A percentile compares a stretch with the other conserved stretches of the same genome.
These are phyloP conservation scores for Elsinoe australis DNA, from an alignment of 2,329 filamentous ascomycete species.

Conservation along the genomic window DNA sequence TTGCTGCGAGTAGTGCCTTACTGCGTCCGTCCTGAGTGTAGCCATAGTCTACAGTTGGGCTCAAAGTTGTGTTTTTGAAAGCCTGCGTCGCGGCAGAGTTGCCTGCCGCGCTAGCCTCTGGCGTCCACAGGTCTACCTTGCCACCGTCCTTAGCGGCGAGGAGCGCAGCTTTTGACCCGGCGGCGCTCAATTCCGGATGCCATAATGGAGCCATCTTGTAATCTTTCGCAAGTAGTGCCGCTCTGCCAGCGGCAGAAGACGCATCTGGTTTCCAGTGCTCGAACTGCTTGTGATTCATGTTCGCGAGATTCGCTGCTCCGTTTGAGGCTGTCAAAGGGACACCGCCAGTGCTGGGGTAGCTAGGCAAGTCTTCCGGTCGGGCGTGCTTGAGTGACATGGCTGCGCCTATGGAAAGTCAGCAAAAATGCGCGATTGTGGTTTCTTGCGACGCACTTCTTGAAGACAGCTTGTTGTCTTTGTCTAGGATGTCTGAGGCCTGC, in stretches of 20 bases:
- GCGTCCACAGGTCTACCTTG: slow-evolving; percentile 46
- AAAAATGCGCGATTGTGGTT: slow-evolving; percentile 14
- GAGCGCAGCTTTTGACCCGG: slow-evolving; percentile 67
- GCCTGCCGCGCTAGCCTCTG: slow-evolving; percentile 46
- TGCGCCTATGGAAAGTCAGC: slow-evolving; percentile 41
- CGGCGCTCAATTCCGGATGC: slow-evolving; percentile 56
- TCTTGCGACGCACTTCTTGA: slow-evolving; percentile 51
- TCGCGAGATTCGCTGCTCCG: slow-evolving; percentile 66
- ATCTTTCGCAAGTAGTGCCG: slow-evolving; percentile 52
- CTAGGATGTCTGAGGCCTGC: slow-evolving; percentile 33
- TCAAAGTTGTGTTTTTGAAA: slow-evolving; percentile 48
- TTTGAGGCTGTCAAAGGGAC: slow-evolving; percentile 55
- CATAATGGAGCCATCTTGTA: slow-evolving; percentile 55
- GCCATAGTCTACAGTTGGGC: slow-evolving; percentile 40
- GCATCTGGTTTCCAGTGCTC: slow-evolving; percentile 60
- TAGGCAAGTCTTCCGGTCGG: slow-evolving; percentile 63
- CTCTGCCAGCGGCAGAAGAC: slow-evolving; percentile 52
- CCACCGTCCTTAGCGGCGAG: slow-evolving; percentile 51
- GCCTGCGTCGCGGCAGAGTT: slow-evolving; percentile 63
- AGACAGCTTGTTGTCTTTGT: slow-evolving; percentile 49
- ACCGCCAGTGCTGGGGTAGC: slow-evolving; percentile 62
- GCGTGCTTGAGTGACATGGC: slow-evolving; percentile 63
- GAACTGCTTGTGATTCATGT: slow-evolving; percentile 58
- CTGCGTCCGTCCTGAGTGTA: slow-evolving; percentile 47
- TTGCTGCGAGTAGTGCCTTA: slow-evolving; percentile 66